Percentiles rank a stretch among this genome's conserved stretches.
Conservation (phyloP, 2,329 filamentous ascomycete species). For the Rosellinia necatrix region DNA sequence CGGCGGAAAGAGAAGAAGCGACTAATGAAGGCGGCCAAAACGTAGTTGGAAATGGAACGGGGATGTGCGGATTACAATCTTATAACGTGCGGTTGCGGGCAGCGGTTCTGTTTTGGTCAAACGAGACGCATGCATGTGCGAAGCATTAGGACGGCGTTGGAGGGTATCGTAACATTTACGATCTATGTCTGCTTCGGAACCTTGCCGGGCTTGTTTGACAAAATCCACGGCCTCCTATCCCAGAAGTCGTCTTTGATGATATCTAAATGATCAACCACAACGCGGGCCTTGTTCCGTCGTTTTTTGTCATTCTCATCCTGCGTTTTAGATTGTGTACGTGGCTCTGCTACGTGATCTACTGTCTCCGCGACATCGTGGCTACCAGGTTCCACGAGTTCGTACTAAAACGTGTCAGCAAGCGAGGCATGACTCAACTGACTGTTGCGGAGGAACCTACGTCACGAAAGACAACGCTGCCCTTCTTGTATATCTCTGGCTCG, state of each 20-base stretch:
- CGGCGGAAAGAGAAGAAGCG: slow-evolving; percentile 43
- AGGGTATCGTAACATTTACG: slow-evolving; percentile 17
- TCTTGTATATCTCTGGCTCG: slow-evolving; percentile 88
- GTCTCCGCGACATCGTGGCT: slow-evolving; percentile 52
- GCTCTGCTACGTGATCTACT: slow-evolving; percentile 56
- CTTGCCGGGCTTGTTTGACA: slow-evolving; percentile 74
- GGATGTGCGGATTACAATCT: not conserved
- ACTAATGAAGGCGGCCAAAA: slow-evolving; percentile 26
- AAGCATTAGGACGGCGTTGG: slow-evolving; percentile 27
- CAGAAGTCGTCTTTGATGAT: slow-evolving; percentile 97
- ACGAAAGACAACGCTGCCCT: slow-evolving; percentile 87
- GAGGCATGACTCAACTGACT: not conserved
- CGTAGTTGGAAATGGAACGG: slow-evolving; percentile 13
- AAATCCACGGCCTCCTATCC: slow-evolving; percentile 81
- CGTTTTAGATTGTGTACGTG: slow-evolving; percentile 70
- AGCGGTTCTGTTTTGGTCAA: not conserved
- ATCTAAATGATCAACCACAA: slow-evolving; percentile 85
- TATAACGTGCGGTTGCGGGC: not conserved
- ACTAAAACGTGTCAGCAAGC: slow-evolving; percentile 52
- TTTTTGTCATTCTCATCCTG: slow-evolving; percentile 85
- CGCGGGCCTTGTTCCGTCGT: slow-evolving; percentile 75
- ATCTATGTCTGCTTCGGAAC: slow-evolving; percentile 62
- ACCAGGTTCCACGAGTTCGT: slow-evolving; percentile 68
- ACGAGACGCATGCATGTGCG: slow-evolving; percentile 14
- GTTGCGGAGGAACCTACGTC: slow-evolving; percentile 58